Conservation (phyloP, 208 protist genomes). For the Tritrichomonas musculus region DNA sequence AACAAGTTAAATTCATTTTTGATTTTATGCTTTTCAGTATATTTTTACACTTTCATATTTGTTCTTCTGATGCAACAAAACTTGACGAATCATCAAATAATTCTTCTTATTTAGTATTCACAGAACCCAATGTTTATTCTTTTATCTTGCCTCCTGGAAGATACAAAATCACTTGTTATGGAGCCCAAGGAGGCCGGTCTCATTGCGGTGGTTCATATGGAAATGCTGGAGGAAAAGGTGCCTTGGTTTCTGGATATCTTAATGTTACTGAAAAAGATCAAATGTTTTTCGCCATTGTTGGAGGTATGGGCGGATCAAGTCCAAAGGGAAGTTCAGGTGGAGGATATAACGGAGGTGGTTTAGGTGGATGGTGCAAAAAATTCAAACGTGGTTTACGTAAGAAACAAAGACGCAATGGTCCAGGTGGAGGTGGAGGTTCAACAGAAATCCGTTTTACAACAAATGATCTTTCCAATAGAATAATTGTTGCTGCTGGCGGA, state of each 20-base stretch:
- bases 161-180: not conserved
- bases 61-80: too few species aligned
- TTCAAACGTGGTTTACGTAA: not conserved
- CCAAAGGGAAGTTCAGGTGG: not conserved
- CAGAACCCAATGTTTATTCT: too few species aligned
- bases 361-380: not conserved
- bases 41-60: too few species aligned
- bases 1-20: too few species aligned
- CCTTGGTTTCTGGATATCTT: not conserved
- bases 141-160: not conserved
- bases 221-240: not conserved
- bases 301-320: not conserved
- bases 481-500: too few species aligned
- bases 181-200: not conserved
- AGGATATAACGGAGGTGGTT: not conserved
- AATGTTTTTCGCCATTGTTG: not conserved
- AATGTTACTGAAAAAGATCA: not conserved
- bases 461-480: too few species aligned
- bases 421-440: not conserved
- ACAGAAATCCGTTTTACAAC: too few species aligned
- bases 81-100: too few species aligned
- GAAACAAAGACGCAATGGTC: not conserved
- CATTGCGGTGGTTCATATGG: too few species aligned
- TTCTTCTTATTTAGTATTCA: too few species aligned
- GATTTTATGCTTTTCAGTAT: too few species aligned